phyloP scores from a whole-genome alignment of 148 eudicot genomes.

The Heliosperma pusillum region DNA sequence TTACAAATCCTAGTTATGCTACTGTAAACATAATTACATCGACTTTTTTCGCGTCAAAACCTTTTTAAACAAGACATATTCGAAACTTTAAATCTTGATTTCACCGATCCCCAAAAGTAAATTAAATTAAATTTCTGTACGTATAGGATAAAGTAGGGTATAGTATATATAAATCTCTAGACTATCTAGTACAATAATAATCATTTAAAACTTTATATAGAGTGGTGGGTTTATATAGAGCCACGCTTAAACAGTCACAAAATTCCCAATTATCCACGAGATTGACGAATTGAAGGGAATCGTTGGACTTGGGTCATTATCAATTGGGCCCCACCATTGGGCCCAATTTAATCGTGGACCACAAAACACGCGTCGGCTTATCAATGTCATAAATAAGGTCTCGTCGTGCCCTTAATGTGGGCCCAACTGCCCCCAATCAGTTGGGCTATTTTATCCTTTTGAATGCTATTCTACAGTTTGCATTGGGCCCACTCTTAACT shows the following conservation, averaged over 20 bases:
- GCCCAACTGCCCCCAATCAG: slow-evolving; percentile 23
- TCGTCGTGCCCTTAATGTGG: slow-evolving; percentile 24
- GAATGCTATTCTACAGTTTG: slow-evolving; percentile 12
- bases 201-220: not conserved
- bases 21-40: too few species aligned
- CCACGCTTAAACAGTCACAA: slow-evolving; percentile 10
- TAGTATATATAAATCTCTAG: too few species aligned
- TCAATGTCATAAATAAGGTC: slow-evolving; percentile 4
- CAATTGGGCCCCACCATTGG: slow-evolving; percentile 2
- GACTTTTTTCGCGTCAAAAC: too few species aligned
- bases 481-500: slow-evolving; percentile 12
- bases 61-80: too few species aligned
- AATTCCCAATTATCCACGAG: not conserved
- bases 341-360: slow-evolving; percentile 15
- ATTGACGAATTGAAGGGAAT: slow-evolving; percentile 4
- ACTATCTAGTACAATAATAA: too few species aligned
- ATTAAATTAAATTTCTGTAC: not conserved
- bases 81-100: too few species aligned
- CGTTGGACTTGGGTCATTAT: slow-evolving; percentile 20
- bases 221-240: not conserved
- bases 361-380: slow-evolving; percentile 24
- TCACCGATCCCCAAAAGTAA: too few species aligned
- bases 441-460: slow-evolving; percentile 26
- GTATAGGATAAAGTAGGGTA: not conserved
- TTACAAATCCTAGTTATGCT: too few species aligned